phyloP scores from a whole-genome alignment of 1,284 basidiomycete genomes.

The Ustilago sp. region DNA sequence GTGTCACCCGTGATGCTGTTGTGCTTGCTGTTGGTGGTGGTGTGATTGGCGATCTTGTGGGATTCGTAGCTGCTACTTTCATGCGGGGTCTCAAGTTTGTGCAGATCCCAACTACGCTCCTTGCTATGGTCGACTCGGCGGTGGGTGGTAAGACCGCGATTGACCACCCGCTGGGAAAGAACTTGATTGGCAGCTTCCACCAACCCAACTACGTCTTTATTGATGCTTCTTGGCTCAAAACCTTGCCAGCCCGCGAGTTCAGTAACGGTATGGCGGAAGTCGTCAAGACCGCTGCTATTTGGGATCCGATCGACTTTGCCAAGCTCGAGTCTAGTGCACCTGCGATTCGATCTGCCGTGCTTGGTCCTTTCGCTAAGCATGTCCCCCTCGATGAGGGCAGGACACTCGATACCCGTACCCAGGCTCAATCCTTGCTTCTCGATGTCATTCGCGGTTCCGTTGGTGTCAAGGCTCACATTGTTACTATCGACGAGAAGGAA shows the following conservation, averaged over 20 bases:
- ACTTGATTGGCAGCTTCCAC: slow-evolving; percentile 98
- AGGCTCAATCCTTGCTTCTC: slow-evolving; percentile 64
- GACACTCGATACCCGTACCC: slow-evolving; percentile 62
- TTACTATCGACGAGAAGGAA: slow-evolving; percentile 69
- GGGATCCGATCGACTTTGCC: slow-evolving; percentile 67
- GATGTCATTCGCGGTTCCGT: slow-evolving; percentile 69
- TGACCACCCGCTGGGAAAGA: slow-evolving; percentile 96
- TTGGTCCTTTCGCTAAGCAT: slow-evolving; percentile 54
- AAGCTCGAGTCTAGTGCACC: slow-evolving; percentile 66
- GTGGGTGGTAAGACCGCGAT: slow-evolving; percentile 98
- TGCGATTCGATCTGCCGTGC: slow-evolving; percentile 65
- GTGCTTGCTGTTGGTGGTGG: slow-evolving; percentile 94
- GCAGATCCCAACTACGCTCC: slow-evolving; percentile 94
- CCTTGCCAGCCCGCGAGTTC: slow-evolving; percentile 90
- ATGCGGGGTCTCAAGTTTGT: slow-evolving; percentile 85
- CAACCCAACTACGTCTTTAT: slow-evolving; percentile 98
- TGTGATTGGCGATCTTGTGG: slow-evolving; percentile 92
- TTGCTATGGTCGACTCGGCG: slow-evolving; percentile 98
- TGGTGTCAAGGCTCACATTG: slow-evolving; percentile 69
- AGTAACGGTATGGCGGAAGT: slow-evolving; percentile 99
- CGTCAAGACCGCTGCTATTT: slow-evolving; percentile 74
- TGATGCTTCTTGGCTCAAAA: slow-evolving; percentile 93
- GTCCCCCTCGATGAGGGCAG: slow-evolving; percentile 54
- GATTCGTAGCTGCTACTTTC: slow-evolving; percentile 92
- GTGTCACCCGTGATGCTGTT: slow-evolving; percentile 93